Evolutionary conservation across 257 asterid species (phyloP).

Genomic region (Rubia yunnanensis): DNA sequence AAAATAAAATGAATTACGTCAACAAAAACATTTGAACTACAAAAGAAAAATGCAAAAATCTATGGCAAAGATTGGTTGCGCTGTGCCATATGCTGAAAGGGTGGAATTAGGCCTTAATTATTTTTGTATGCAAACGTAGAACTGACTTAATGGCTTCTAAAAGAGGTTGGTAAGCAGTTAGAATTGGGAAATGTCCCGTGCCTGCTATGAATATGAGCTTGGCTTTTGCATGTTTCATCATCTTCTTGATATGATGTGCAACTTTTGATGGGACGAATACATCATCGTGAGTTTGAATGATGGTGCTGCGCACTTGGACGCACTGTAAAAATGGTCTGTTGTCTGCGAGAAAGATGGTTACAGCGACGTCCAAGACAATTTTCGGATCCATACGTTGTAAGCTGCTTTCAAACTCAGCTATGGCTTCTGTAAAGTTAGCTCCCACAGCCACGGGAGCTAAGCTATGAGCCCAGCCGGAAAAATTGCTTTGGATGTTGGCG

Average conservation of each 20-base stretch:
- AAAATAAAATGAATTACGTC: too few species aligned
- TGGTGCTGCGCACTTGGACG: constrained; percentile 1
- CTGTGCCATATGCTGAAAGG: too few species aligned
- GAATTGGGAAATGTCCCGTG: constrained; percentile 14
- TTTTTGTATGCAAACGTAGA: background rate
- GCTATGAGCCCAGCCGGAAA: constrained; percentile 6
- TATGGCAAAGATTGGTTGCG: too few species aligned
- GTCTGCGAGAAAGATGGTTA: constrained; percentile 6
- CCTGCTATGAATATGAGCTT: background rate
- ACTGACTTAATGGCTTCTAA: background rate
- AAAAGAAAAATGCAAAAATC: too few species aligned
- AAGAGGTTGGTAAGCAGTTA: background rate
- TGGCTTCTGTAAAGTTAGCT: background rate
- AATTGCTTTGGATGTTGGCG: background rate
- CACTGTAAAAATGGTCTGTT: background rate
- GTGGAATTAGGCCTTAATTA: too few species aligned
- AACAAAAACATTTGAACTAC: too few species aligned
- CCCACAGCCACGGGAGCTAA: constrained; percentile 7
- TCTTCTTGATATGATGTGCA: constrained; percentile 5
- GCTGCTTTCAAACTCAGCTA: constrained; percentile 5
- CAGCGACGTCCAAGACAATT: constrained; percentile 4
- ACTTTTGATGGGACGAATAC: constrained; percentile 5
- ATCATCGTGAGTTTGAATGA: constrained; percentile 4
- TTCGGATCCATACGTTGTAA: background rate
- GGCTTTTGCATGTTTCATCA: background rate